Evolutionary conservation across 257 asterid genomes (phyloP).

Genomic region (Solanum dulcamara): DNA sequence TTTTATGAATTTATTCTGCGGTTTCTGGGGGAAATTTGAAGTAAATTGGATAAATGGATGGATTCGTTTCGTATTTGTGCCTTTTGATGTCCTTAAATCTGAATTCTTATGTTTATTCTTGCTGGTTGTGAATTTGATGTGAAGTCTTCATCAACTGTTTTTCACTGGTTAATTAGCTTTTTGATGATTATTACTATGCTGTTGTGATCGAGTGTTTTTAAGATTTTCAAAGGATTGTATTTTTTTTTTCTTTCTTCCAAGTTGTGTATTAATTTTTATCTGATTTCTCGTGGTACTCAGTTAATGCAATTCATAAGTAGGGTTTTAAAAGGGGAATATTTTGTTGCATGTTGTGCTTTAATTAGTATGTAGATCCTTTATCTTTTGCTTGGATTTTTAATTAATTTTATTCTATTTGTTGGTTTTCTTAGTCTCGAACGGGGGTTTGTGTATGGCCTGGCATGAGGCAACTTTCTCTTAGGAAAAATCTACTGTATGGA

Average conservation of each 20-base stretch:
- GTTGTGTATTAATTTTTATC: neutral
- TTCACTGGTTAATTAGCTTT: neutral
- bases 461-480: slow-evolving; percentile 70
- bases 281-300: neutral
- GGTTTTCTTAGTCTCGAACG: slow-evolving; percentile 35
- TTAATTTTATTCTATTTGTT: slow-evolving; percentile 7
- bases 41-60: neutral
- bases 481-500: slow-evolving; percentile 69
- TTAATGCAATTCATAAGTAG: neutral
- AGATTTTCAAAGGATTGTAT: neutral
- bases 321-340: neutral
- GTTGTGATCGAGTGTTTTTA: neutral
- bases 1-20: neutral
- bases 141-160: neutral
- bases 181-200: neutral
- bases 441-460: slow-evolving; percentile 86
- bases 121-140: neutral
- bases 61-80: neutral
- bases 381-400: neutral
- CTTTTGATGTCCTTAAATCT: neutral
- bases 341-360: neutral
- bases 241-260: neutral
- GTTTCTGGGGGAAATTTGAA: neutral
- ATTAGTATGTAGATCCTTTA: neutral
- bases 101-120: neutral